Percentiles rank a stretch among this genome's conserved stretches.
These are phyloP conservation scores for Teratosphaeria viscida DNA, from an alignment of 2,329 filamentous ascomycete species.

Conservation along the genomic window DNA sequence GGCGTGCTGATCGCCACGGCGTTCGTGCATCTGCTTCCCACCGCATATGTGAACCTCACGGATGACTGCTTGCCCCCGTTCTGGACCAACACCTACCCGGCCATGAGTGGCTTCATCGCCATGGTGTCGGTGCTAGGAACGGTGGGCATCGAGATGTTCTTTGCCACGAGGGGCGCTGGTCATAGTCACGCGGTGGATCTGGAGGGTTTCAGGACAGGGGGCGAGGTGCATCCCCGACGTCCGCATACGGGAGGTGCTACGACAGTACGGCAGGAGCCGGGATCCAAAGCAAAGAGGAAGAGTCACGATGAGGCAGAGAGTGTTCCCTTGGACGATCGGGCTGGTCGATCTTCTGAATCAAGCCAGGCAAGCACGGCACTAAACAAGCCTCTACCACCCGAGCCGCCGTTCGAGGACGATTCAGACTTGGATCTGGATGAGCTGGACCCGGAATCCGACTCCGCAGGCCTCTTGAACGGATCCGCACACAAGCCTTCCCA, in stretches of 20 bases:
- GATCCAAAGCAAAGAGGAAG: conserved; percentile 4
- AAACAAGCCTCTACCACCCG: conserved; percentile 23
- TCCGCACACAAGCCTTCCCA: conserved; percentile 8
- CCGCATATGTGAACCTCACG: conserved; percentile 50
- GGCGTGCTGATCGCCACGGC: conserved; percentile 48
- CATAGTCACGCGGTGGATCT: conserved; percentile 44
- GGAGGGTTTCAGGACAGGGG: conserved; percentile 16
- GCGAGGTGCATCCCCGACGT: conserved; percentile 4
- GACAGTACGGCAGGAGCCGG: conserved; percentile 12
- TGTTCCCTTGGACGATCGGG: conserved; percentile 8
- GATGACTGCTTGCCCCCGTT: conserved; percentile 61
- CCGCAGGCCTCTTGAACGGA: conserved; percentile 1
- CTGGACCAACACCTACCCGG: conserved; percentile 69
- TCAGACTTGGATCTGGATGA: conserved; percentile 25
- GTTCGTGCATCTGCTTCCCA: conserved; percentile 52
- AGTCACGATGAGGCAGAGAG: conserved; percentile 3
- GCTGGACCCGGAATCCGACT: conserved; percentile 14
- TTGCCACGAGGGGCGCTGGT: conserved; percentile 59
- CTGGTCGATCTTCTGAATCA: conserved; percentile 8
- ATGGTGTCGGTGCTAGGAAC: conserved; percentile 76
- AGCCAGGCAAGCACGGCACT: conserved; percentile 13
- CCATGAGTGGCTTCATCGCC: conserved; percentile 69
- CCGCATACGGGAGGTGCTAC: conserved; percentile 4
- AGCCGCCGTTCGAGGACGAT: conserved; percentile 15
- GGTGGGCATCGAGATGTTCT: conserved; percentile 77